These are phyloP conservation scores for Eucalyptus pauciflora DNA, from an alignment of 345 rosid genomes.

Conservation along the genomic window DNA sequence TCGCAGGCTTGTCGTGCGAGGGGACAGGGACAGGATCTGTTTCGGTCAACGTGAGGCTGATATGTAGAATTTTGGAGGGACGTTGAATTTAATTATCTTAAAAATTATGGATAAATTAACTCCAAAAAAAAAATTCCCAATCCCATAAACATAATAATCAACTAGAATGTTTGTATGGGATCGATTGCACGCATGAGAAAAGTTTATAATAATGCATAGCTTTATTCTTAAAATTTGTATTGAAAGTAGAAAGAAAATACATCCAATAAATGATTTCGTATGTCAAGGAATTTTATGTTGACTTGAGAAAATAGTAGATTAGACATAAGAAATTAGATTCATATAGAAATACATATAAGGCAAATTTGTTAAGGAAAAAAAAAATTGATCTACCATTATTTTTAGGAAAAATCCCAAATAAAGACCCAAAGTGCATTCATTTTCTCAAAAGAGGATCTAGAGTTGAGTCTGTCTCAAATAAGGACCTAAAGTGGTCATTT, in stretches of 20 bases:
- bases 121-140: not conserved
- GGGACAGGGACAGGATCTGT: not conserved
- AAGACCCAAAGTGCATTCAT: too few species aligned
- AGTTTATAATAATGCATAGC: not conserved
- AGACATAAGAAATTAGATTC: accelerated
- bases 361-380: not conserved
- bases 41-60: not conserved
- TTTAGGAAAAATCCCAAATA: too few species aligned
- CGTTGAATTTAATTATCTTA: not conserved
- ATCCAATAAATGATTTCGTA: not conserved
- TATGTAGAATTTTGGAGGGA: not conserved
- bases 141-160: not conserved
- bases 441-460: too few species aligned
- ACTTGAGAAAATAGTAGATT: not conserved
- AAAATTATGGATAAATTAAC: not conserved
- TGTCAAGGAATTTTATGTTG: accelerated
- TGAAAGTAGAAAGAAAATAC: not conserved
- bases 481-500: too few species aligned
- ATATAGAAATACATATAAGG: not conserved
- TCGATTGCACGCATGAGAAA: not conserved
- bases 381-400: too few species aligned
- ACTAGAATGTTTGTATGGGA: not conserved
- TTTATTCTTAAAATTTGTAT: not conserved
- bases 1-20: not conserved
- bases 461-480: too few species aligned